phyloP scores from a whole-genome alignment of 2,329 filamentous ascomycete genomes.

The Claviceps fusiformis region DNA sequence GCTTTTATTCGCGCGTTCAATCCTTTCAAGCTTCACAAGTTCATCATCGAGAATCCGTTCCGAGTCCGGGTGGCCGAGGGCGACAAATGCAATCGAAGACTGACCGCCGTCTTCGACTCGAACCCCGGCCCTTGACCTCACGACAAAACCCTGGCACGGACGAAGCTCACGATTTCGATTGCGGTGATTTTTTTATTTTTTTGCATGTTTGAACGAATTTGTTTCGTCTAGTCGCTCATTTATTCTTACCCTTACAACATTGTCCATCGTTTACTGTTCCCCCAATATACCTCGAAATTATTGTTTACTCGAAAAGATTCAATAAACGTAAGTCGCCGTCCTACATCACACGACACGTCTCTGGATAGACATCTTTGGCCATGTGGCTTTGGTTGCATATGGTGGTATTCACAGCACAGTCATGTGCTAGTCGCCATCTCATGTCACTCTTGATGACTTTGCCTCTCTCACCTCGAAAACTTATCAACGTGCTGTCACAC shows the following conservation, averaged over 20 bases:
- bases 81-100: constrained; percentile 20
- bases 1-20: constrained; percentile 12
- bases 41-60: constrained; percentile 8
- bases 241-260: constrained; percentile 13
- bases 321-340: constrained; percentile 9
- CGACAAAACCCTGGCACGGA: constrained; percentile 11
- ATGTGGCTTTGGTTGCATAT: background rate
- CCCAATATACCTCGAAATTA: constrained; percentile 7
- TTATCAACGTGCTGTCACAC: background rate
- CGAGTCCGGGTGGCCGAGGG: constrained; percentile 16
- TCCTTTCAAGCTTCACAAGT: constrained; percentile 3
- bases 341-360: background rate
- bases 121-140: constrained; percentile 5
- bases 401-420: background rate
- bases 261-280: constrained; percentile 1
- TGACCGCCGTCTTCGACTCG: constrained; percentile 14
- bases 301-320: constrained; percentile 1
- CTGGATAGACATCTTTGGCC: too few relatives aligned
- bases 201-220: constrained; percentile 12
- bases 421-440: background rate
- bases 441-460: background rate
- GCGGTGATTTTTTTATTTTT: constrained; percentile 4
- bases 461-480: background rate
- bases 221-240: constrained; percentile 35
- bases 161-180: constrained; percentile 15